Conservation (phyloP, 345 rosid genomes). For the Populus davidiana region DNA sequence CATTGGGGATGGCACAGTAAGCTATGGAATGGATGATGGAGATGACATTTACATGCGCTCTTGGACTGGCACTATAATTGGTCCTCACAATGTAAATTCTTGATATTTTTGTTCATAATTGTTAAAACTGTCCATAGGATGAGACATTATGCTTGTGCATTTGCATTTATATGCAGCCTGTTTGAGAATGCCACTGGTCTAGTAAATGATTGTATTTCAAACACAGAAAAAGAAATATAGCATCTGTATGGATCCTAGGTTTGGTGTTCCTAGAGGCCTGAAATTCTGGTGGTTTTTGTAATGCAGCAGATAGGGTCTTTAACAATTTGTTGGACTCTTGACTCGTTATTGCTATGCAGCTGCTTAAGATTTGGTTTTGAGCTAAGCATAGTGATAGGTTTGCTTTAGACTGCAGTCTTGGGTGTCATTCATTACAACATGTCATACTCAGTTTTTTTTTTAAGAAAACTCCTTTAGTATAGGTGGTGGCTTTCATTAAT, state of each 20-base stretch:
- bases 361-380: background rate
- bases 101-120: background rate
- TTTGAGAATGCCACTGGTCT: background rate
- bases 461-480: background rate
- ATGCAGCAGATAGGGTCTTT: background rate
- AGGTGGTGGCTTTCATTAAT: background rate
- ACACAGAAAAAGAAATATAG: background rate
- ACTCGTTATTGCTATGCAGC: background rate
- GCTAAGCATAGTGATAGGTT: background rate
- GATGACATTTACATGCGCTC: conserved; percentile 91
- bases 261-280: background rate
- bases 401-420: background rate
- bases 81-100: conserved; percentile 78
- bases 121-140: background rate
- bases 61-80: conserved; percentile 91
- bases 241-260: background rate
- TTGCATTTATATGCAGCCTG: background rate
- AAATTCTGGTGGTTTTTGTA: background rate
- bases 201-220: background rate
- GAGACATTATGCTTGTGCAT: background rate
- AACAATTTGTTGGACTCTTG: background rate
- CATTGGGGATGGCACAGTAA: conserved; percentile 83
- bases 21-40: conserved; percentile 94
- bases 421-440: background rate
- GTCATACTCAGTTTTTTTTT: background rate